Conservation (phyloP, 1,139 yeast genomes). For the Nakaseomyces bracarensis region DNA sequence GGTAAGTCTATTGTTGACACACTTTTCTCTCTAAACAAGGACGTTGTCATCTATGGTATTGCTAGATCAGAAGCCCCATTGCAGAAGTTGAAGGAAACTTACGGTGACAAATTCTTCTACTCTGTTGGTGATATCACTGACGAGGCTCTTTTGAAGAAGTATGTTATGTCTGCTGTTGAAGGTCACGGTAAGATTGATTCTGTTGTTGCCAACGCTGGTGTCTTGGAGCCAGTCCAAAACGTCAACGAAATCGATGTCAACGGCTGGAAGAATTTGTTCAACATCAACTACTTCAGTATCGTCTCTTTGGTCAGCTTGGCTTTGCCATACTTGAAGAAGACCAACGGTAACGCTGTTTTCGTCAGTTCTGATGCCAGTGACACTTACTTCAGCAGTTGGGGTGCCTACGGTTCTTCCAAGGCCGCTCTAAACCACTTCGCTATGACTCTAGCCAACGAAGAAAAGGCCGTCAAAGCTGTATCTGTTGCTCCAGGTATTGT, state of each 20-base stretch:
- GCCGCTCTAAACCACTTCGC: conserved; percentile 81
- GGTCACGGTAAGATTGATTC: conserved; percentile 52
- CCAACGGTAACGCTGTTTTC: conserved; percentile 45
- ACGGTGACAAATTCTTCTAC: conserved; percentile 46
- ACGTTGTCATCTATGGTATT: conserved; percentile 60
- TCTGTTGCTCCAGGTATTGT: conserved; percentile 93
- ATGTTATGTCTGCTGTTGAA: conserved; percentile 42
- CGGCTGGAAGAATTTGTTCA: conserved; percentile 59
- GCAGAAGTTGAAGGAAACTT: conserved; percentile 37
- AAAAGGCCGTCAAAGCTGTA: conserved; percentile 47
- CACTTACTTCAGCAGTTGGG: conserved; percentile 52
- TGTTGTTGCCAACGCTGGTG: conserved; percentile 80
- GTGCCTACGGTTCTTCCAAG: conserved; percentile 82
- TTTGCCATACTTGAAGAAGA: conserved; percentile 49
- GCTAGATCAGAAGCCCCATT: conserved; percentile 56
- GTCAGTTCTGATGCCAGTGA: conserved; percentile 76
- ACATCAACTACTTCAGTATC: conserved; percentile 71
- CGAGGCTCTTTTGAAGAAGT: conserved; percentile 34
- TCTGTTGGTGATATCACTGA: conserved; percentile 65
- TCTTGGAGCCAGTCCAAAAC: conserved; percentile 63
- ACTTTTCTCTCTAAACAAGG: conserved; percentile 39
- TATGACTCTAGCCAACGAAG: conserved; percentile 58
- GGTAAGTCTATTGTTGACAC: conserved; percentile 62
- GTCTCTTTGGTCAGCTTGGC: conserved; percentile 52
- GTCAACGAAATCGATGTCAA: conserved; percentile 37